Evolutionary conservation across 1,284 basidiomycete species (phyloP).

Genomic region (Boletus semigastroideus): DNA sequence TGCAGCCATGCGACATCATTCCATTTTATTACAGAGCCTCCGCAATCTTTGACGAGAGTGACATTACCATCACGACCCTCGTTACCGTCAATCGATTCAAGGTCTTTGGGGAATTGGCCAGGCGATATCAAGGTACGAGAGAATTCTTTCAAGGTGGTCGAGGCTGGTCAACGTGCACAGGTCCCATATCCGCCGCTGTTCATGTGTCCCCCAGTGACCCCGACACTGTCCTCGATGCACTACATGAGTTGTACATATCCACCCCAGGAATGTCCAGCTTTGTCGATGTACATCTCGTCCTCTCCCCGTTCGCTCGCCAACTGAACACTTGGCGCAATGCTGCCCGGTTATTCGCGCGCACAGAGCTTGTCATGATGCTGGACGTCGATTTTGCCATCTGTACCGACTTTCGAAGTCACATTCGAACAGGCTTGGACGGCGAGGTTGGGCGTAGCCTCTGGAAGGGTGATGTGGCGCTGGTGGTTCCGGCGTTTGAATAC

Average conservation of each 20-base stretch:
- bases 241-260: constrained; percentile 65
- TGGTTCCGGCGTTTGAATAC: constrained; percentile 81
- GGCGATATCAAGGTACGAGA: constrained; percentile 66
- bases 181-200: constrained; percentile 80
- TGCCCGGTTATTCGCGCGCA: constrained; percentile 77
- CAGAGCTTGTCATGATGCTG: constrained; percentile 83
- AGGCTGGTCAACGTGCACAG: constrained; percentile 35
- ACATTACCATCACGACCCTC: constrained; percentile 82
- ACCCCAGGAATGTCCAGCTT: constrained; percentile 61
- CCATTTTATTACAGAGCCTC: constrained; percentile 77
- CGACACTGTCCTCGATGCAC: constrained; percentile 44
- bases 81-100: constrained; percentile 78
- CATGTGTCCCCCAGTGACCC: constrained; percentile 52
- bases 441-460: constrained; percentile 40
- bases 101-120: constrained; percentile 67
- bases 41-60: constrained; percentile 50
- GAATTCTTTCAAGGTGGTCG: not conserved
- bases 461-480: constrained; percentile 63
- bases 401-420: constrained; percentile 68
- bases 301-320: constrained; percentile 78
- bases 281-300: constrained; percentile 85
- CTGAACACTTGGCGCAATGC: constrained; percentile 88
- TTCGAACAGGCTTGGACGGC: constrained; percentile 33
- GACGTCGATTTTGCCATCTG: constrained; percentile 85
- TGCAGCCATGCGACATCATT: constrained; percentile 70